These are phyloP conservation scores for Fusarium graminum DNA, from an alignment of 2,329 filamentous ascomycete species.

Conservation along the genomic window DNA sequence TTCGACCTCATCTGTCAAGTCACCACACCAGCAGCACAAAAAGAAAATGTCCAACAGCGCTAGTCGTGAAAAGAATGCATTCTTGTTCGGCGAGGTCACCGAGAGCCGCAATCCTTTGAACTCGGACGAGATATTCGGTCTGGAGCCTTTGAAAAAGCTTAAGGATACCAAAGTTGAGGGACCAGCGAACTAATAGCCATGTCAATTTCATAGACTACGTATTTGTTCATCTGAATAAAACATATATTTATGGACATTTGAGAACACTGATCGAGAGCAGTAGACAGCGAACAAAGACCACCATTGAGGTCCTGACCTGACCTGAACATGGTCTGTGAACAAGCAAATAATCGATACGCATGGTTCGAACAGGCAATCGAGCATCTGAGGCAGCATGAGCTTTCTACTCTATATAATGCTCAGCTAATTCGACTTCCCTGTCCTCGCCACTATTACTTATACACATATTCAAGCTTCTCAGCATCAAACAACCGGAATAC, in stretches of 20 bases:
- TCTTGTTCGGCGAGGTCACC: conserved; percentile 69
- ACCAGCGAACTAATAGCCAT: conserved; percentile 3
- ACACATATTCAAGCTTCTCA: background rate
- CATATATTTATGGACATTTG: background rate
- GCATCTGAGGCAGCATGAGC: background rate
- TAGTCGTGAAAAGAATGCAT: conserved; percentile 68
- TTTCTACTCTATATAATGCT: conserved; percentile 1
- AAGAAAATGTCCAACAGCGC: conserved; percentile 60
- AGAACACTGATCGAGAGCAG: background rate
- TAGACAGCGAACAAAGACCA: background rate
- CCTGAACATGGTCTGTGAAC: background rate
- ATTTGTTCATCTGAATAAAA: conserved; percentile 5
- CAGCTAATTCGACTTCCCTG: background rate
- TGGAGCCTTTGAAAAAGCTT: conserved; percentile 61
- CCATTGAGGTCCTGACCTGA: background rate
- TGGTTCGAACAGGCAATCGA: background rate
- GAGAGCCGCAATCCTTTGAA: conserved; percentile 55
- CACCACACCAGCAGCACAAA: conserved; percentile 54
- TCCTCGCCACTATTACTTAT: background rate
- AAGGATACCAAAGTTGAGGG: conserved; percentile 38
- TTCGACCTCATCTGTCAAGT: conserved; percentile 46
- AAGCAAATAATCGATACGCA: background rate
- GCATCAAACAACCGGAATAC: background rate
- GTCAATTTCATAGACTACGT: conserved; percentile 9
- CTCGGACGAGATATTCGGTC: conserved; percentile 66